Evolutionary conservation across 2,329 filamentous ascomycete species (phyloP).

Genomic region (Stenocarpella maydis): DNA sequence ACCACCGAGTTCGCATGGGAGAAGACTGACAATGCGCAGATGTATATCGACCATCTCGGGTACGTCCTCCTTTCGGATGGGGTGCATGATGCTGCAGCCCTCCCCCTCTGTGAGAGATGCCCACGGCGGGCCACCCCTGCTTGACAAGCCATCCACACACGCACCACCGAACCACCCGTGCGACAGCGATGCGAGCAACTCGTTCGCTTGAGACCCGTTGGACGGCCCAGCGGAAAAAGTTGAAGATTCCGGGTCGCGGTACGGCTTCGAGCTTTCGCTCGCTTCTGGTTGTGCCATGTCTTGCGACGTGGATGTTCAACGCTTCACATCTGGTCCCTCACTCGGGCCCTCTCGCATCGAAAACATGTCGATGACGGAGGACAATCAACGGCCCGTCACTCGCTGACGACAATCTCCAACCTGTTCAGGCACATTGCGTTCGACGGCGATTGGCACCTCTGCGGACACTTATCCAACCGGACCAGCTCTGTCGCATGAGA

Average conservation of each 20-base stretch:
- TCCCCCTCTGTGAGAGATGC: conserved; percentile 4
- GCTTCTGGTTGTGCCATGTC: conserved; percentile 27
- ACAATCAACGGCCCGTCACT: conserved; percentile 7
- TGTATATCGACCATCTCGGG: conserved; percentile 1
- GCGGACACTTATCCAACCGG: neutral
- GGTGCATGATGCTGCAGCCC: conserved; percentile 19
- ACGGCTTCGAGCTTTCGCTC: neutral
- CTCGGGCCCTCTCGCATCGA: neutral
- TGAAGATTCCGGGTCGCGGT: neutral
- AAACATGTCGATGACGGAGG: neutral
- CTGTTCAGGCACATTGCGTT: neutral
- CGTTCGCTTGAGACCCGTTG: conserved; percentile 1
- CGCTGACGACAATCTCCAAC: neutral
- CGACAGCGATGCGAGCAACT: conserved; percentile 6
- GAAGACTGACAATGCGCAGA: neutral
- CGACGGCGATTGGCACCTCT: neutral
- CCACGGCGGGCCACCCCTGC: conserved; percentile 1
- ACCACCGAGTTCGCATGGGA: neutral
- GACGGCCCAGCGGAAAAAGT: conserved; percentile 1
- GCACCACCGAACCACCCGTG: conserved; percentile 8
- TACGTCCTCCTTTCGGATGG: neutral
- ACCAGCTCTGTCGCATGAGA: conserved; percentile 13
- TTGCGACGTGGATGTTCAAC: conserved; percentile 13
- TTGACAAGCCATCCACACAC: neutral
- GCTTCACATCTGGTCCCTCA: neutral